These are phyloP conservation scores for Apocynum venetum DNA, from an alignment of 257 asterid genomes.

Conservation along the genomic window DNA sequence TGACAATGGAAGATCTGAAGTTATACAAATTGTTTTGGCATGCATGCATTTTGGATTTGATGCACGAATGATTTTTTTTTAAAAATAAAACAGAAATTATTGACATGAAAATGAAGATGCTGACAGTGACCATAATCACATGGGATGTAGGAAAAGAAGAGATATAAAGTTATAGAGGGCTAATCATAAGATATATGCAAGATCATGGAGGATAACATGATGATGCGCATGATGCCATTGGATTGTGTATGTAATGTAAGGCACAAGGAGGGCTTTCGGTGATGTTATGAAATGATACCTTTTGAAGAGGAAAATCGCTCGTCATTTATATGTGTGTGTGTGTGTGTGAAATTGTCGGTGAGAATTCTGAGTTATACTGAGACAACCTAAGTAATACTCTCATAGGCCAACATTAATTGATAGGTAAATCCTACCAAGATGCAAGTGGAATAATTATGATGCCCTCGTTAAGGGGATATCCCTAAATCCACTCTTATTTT, in stretches of 20 bases:
- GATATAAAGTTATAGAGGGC: background rate
- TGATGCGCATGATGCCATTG: background rate
- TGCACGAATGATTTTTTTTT: background rate
- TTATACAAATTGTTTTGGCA: background rate
- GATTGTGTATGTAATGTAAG: background rate
- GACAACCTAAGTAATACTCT: too few relatives aligned
- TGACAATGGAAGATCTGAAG: background rate
- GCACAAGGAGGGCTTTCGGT: too few relatives aligned
- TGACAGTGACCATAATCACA: slow-evolving; percentile 3
- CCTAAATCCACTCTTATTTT: too few relatives aligned
- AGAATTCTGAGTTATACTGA: too few relatives aligned
- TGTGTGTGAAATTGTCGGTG: too few relatives aligned
- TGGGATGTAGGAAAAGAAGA: background rate
- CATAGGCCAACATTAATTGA: too few relatives aligned
- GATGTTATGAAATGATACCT: too few relatives aligned
- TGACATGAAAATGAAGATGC: background rate
- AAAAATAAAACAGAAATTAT: background rate
- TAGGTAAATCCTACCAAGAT: too few relatives aligned
- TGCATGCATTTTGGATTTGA: background rate
- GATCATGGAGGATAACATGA: background rate
- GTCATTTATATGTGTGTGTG: too few relatives aligned
- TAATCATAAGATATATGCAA: background rate
- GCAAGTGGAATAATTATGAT: too few relatives aligned
- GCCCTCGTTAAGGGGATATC: too few relatives aligned
- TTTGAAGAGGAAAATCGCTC: too few relatives aligned